These are phyloP conservation scores for Linum tenue DNA, from an alignment of 345 rosid species.

Conservation along the genomic window DNA sequence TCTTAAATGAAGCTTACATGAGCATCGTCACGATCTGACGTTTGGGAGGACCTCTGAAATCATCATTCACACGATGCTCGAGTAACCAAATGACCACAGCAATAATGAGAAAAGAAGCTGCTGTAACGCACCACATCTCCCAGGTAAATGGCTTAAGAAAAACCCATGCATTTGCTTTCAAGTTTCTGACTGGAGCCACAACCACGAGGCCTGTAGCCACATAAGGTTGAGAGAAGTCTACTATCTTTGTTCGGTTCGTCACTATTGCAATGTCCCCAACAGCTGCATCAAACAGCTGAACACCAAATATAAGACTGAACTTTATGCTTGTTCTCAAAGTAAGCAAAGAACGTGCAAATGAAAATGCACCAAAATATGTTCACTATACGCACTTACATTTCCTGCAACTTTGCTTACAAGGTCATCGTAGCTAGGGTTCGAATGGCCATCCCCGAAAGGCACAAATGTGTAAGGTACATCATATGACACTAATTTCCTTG, in stretches of 20 bases:
- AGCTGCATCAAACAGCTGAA: slow-evolving; percentile 1
- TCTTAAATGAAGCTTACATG: slow-evolving; percentile 13
- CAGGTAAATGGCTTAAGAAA: slow-evolving; percentile 24
- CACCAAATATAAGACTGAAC: slow-evolving; percentile 15
- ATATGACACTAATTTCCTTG: slow-evolving; percentile 58
- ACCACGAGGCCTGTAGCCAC: slow-evolving; percentile 23
- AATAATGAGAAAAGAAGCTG: slow-evolving; percentile 22
- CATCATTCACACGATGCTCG: slow-evolving; percentile 25
- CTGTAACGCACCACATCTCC: slow-evolving; percentile 27
- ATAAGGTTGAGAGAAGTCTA: slow-evolving; percentile 2
- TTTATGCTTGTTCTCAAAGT: not conserved
- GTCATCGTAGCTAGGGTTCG: slow-evolving; percentile 52
- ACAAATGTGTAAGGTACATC: slow-evolving; percentile 53
- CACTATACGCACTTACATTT: slow-evolving; percentile 38
- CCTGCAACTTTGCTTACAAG: slow-evolving; percentile 43
- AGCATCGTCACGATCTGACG: slow-evolving; percentile 22
- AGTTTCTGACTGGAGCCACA: slow-evolving; percentile 18
- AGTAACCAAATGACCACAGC: slow-evolving; percentile 28
- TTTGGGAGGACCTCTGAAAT: slow-evolving; percentile 29
- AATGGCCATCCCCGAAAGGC: slow-evolving; percentile 57
- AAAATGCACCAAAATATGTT: not conserved
- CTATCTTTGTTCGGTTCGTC: slow-evolving; percentile 2
- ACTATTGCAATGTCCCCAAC: slow-evolving; percentile 2
- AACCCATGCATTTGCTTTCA: slow-evolving; percentile 24
- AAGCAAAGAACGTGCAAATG: not conserved